Percentiles rank a stretch among this genome's conserved stretches.
phyloP scores from a whole-genome alignment of 2,329 filamentous ascomycete genomes.

The Phaeoacremonium minimum region DNA sequence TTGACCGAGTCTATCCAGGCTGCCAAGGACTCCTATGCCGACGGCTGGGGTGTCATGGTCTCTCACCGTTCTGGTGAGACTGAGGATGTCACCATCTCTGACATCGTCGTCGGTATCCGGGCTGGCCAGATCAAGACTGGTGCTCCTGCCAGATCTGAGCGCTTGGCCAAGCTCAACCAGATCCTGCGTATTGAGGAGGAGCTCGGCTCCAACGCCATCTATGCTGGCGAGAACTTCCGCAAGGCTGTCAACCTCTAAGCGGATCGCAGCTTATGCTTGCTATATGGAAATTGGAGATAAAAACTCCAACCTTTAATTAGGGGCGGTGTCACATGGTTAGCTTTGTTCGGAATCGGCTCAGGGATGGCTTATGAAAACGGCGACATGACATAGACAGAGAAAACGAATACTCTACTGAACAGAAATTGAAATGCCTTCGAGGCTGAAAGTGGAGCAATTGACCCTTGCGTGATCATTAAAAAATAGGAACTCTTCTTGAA shows the following conservation, averaged over 20 bases:
- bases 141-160: slow-evolving; percentile 93
- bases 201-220: slow-evolving; percentile 86
- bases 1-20: slow-evolving; percentile 98
- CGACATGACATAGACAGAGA: slow-evolving; percentile 11
- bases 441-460: too few species aligned
- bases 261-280: slow-evolving; percentile 5
- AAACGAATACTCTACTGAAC: slow-evolving; percentile 7
- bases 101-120: slow-evolving; percentile 95
- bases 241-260: slow-evolving; percentile 80
- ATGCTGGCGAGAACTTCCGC: slow-evolving; percentile 90
- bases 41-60: slow-evolving; percentile 98
- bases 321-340: slow-evolving; percentile 1
- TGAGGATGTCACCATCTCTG: slow-evolving; percentile 98
- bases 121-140: slow-evolving; percentile 98
- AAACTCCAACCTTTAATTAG: slow-evolving; percentile 9
- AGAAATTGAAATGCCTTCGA: slow-evolving; percentile 15
- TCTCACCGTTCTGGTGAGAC: slow-evolving; percentile 99
- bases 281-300: slow-evolving; percentile 4
- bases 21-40: slow-evolving; percentile 95
- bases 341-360: slow-evolving; percentile 7
- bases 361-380: slow-evolving; percentile 17
- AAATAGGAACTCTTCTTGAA: too few species aligned
- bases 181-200: slow-evolving; percentile 99
- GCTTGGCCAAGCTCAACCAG: slow-evolving; percentile 99
- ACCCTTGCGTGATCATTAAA: too few species aligned